A percentile compares a stretch with the other conserved stretches of the same genome.
Evolutionary conservation across 441 rosid species (phyloP).

Genomic region (Macaranga tanarius): DNA sequence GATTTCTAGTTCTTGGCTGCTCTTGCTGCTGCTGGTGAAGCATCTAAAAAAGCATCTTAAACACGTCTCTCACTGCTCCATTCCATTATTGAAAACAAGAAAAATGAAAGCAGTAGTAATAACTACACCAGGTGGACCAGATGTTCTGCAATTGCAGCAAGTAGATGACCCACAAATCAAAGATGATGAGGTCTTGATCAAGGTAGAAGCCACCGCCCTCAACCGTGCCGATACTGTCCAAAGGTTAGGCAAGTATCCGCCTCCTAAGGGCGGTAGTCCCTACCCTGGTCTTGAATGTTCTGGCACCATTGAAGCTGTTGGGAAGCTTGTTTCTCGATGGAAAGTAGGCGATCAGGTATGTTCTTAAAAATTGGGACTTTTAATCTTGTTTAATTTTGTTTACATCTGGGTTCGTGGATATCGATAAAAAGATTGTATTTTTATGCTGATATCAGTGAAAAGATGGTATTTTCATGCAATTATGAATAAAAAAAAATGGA

Average conservation of each 20-base stretch:
- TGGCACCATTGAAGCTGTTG: slow-evolving; percentile 67
- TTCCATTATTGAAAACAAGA: neutral
- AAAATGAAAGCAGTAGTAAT: slow-evolving; percentile 83
- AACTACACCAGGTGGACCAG: slow-evolving; percentile 70
- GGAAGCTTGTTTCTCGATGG: slow-evolving; percentile 70
- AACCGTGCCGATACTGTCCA: slow-evolving; percentile 78
- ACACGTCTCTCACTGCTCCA: neutral
- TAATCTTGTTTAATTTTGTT: neutral
- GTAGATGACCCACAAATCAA: slow-evolving; percentile 67
- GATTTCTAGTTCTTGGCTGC: too few relatives aligned
- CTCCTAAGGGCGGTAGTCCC: slow-evolving; percentile 78
- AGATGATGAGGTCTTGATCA: slow-evolving; percentile 74
- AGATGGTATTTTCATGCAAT: neutral
- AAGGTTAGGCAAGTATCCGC: slow-evolving; percentile 63
- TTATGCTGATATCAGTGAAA: neutral
- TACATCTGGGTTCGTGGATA: neutral
- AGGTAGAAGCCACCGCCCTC: slow-evolving; percentile 71
- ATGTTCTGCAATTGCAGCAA: slow-evolving; percentile 65
- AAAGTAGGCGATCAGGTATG: slow-evolving; percentile 76
- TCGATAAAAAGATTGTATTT: slow-evolving; percentile 2
- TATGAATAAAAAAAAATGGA: neutral
- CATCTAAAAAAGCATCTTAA: neutral
- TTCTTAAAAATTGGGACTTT: too few relatives aligned
- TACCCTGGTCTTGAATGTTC: slow-evolving; percentile 90
- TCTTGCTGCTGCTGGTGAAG: too few relatives aligned